phyloP scores from a whole-genome alignment of 306 rosid species.

The Cyclanthera cordifolia region DNA sequence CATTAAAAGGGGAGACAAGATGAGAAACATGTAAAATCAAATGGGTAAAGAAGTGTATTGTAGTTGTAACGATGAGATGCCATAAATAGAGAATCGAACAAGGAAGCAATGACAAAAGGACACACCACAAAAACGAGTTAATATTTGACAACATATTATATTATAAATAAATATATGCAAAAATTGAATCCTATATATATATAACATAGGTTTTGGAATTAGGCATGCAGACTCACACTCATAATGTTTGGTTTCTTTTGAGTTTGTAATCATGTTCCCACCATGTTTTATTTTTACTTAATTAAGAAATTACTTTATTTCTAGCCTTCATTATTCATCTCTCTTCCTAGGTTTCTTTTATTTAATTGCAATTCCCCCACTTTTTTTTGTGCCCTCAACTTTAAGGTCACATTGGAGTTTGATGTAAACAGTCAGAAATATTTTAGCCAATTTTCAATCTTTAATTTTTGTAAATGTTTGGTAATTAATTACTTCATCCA shows the following conservation, averaged over 20 bases:
- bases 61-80: background rate
- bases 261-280: background rate
- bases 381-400: background rate
- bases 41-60: background rate
- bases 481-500: background rate
- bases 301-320: background rate
- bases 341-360: background rate
- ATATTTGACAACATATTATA: background rate
- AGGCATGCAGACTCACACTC: conserved; percentile 7
- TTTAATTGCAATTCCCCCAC: background rate
- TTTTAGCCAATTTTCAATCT: background rate
- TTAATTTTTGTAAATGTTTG: background rate
- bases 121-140: background rate
- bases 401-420: background rate
- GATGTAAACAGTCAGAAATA: background rate
- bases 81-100: background rate
- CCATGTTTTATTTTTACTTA: background rate
- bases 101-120: background rate
- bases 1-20: background rate
- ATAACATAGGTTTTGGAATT: background rate
- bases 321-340: background rate
- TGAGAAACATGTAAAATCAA: background rate
- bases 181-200: too few species aligned
- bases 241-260: background rate
- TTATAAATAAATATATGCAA: too few species aligned